Evolutionary conservation across 208 protist genomes (phyloP).

Genomic region (Porcisia deanei): DNA sequence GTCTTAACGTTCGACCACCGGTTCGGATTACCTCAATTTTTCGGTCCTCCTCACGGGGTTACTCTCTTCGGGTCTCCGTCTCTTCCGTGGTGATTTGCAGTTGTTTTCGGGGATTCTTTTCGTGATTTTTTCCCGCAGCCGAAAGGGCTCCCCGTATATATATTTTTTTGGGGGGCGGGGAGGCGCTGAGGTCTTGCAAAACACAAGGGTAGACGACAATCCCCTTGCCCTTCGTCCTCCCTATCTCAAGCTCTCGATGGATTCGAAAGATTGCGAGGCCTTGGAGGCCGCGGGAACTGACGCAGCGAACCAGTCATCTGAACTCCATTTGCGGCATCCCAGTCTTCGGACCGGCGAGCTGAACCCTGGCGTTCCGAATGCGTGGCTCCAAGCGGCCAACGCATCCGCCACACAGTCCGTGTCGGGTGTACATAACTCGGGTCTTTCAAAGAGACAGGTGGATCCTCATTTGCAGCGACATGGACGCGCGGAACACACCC

Average conservation of each 20-base stretch:
- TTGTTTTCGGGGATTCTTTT: too few species aligned
- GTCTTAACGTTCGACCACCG: too few species aligned
- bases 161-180: background rate
- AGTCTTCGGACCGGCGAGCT: slow-evolving; percentile 13
- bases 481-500: background rate
- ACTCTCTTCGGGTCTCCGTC: too few species aligned
- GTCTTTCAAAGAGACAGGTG: background rate
- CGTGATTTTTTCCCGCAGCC: background rate
- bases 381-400: slow-evolving; percentile 1
- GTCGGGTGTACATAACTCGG: background rate
- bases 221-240: background rate
- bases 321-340: background rate
- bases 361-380: slow-evolving; percentile 2
- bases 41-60: too few species aligned
- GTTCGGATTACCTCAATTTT: too few species aligned
- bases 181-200: background rate
- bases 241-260: background rate
- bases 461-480: background rate
- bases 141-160: background rate
- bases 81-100: too few species aligned
- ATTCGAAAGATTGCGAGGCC: background rate
- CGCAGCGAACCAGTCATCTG: background rate
- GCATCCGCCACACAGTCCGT: background rate
- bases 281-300: background rate
- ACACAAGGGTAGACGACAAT: background rate